phyloP scores from a whole-genome alignment of 2,329 filamentous ascomycete species.

The Epichloe amarillans region DNA sequence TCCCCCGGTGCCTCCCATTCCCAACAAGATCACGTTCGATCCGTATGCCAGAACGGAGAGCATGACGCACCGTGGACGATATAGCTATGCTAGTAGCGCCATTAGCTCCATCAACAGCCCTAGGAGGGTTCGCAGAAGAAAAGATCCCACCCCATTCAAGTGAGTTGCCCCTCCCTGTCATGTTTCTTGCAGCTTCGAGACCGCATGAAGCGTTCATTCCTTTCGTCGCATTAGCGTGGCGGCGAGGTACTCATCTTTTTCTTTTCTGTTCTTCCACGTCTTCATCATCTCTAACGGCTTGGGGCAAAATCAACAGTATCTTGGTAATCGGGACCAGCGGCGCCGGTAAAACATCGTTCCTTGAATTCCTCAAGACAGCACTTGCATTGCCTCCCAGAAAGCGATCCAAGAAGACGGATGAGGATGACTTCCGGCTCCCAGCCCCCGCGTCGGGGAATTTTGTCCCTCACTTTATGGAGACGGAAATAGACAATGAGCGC shows the following conservation, averaged over 20 bases:
- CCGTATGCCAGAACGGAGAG: constrained; percentile 78
- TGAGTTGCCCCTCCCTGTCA: constrained; percentile 39
- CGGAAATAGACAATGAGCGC: constrained; percentile 83
- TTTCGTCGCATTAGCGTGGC: background rate
- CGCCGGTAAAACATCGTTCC: constrained; percentile 90
- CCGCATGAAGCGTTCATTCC: background rate
- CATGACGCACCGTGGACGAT: constrained; percentile 92
- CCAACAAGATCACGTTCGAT: constrained; percentile 47
- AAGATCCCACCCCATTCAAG: constrained; percentile 98
- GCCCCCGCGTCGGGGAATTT: constrained; percentile 54
- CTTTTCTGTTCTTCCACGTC: background rate
- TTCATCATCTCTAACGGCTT: constrained; percentile 4
- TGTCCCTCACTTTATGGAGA: constrained; percentile 80
- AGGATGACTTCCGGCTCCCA: constrained; percentile 44
- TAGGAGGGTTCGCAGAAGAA: constrained; percentile 79
- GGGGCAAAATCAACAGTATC: constrained; percentile 42
- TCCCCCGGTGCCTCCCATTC: constrained; percentile 45
- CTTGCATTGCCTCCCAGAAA: constrained; percentile 75
- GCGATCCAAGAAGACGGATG: constrained; percentile 41
- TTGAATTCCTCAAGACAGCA: constrained; percentile 84
- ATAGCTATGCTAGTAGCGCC: constrained; percentile 89
- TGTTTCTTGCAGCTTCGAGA: background rate
- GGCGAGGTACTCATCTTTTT: background rate
- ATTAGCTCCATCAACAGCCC: constrained; percentile 89
- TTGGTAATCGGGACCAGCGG: constrained; percentile 78